Evolutionary conservation across 1,284 basidiomycete genomes (phyloP).

Genomic region (Cutaneotrichosporon mucoides): DNA sequence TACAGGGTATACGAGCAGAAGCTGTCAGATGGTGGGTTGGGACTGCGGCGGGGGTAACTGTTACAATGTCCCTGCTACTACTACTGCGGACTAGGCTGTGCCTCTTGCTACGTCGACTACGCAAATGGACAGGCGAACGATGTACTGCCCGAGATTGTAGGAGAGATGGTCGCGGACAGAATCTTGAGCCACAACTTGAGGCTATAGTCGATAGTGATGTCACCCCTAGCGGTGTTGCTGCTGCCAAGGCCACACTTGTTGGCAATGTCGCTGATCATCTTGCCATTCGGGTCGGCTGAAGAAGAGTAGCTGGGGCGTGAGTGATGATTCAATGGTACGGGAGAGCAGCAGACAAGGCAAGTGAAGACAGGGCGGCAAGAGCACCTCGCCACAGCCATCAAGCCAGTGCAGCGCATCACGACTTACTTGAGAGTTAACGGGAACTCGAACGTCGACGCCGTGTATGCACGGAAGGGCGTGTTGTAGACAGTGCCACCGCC

Average conservation of each 20-base stretch:
- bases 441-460: conserved; percentile 71
- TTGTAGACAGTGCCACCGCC: conserved; percentile 64
- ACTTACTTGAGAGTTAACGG: conserved; percentile 64
- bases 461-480: conserved; percentile 62
- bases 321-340: too few relatives aligned
- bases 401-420: too few relatives aligned
- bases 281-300: not conserved
- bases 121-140: conserved; percentile 64
- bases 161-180: conserved; percentile 63
- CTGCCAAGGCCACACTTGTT: conserved; percentile 59
- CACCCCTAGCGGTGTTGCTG: conserved; percentile 37
- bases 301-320: conserved; percentile 7
- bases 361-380: too few relatives aligned
- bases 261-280: conserved; percentile 8
- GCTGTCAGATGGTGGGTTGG: not conserved
- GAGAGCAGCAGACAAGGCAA: too few relatives aligned
- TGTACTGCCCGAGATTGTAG: conserved; percentile 62
- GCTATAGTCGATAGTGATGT: conserved; percentile 65
- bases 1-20: not conserved
- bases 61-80: not conserved
- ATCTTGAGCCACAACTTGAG: conserved; percentile 50
- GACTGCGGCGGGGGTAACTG: not conserved
- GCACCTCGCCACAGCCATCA: too few relatives aligned
- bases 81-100: not conserved
- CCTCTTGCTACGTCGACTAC: not conserved